Evolutionary conservation across 176 grass and related monocot genomes (phyloP).

Genomic region (Triticum turgidum): DNA sequence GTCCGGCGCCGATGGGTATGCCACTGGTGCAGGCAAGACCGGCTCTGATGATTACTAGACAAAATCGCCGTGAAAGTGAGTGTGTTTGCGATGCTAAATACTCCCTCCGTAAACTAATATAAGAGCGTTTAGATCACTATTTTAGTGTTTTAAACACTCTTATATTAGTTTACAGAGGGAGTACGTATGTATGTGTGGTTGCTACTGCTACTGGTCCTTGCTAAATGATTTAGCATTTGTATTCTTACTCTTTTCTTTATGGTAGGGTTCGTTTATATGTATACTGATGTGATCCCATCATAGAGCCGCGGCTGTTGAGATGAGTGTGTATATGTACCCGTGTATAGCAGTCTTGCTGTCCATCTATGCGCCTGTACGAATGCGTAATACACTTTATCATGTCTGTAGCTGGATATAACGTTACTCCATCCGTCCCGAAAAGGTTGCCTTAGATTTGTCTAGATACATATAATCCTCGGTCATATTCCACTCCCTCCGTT

Average conservation of each 20-base stretch:
- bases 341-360: neutral
- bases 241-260: neutral
- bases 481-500: no score
- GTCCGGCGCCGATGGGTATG: neutral
- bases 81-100: neutral
- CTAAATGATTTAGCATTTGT: neutral
- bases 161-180: no score
- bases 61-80: neutral
- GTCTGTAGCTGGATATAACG: no score
- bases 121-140: no score
- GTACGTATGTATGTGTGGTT: neutral
- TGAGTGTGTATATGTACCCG: neutral
- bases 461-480: no score
- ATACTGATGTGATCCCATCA: neutral
- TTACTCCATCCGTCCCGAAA: no score
- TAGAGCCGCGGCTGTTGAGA: neutral
- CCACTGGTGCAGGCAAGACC: neutral
- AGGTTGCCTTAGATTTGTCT: no score
- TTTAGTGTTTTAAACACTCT: no score
- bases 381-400: no score
- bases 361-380: no score
- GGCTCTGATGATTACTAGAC: constrained; percentile 13
- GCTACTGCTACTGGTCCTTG: neutral
- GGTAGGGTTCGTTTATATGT: no score
- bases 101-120: no score